A percentile compares a stretch with the other conserved stretches of the same genome.
Evolutionary conservation across 2,329 filamentous ascomycete species (phyloP).

Genomic region (Penicillium brevicompactum): DNA sequence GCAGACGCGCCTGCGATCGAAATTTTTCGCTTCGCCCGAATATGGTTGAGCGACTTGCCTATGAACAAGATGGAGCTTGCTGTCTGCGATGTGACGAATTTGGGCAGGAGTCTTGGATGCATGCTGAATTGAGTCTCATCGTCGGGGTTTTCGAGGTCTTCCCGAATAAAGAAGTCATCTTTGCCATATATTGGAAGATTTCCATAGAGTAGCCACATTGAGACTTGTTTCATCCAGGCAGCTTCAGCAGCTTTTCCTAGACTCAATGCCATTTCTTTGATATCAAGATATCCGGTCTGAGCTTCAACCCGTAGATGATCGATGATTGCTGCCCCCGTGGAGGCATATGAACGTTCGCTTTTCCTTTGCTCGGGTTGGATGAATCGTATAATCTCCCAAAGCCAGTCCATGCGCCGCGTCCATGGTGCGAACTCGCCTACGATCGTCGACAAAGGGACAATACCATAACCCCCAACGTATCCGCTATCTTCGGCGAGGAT

Average conservation of each 20-base stretch:
- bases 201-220: slow-evolving; percentile 89
- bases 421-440: slow-evolving; percentile 85
- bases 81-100: slow-evolving; percentile 73
- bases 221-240: slow-evolving; percentile 87
- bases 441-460: slow-evolving; percentile 85
- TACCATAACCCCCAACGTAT: slow-evolving; percentile 87
- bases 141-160: slow-evolving; percentile 42
- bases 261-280: slow-evolving; percentile 74
- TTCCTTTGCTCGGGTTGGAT: slow-evolving; percentile 56
- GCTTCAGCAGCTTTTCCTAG: slow-evolving; percentile 79
- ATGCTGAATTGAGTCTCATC: slow-evolving; percentile 59
- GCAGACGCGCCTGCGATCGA: slow-evolving; percentile 34
- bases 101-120: slow-evolving; percentile 66
- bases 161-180: slow-evolving; percentile 82
- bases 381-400: slow-evolving; percentile 72
- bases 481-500: slow-evolving; percentile 76
- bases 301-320: slow-evolving; percentile 73
- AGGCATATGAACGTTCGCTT: slow-evolving; percentile 36
- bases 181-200: slow-evolving; percentile 74
- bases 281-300: slow-evolving; percentile 84
- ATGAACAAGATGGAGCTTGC: slow-evolving; percentile 87
- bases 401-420: slow-evolving; percentile 82
- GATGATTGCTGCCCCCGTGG: slow-evolving; percentile 73
- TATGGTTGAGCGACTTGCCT: slow-evolving; percentile 84
- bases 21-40: slow-evolving; percentile 57